These are phyloP conservation scores for Polysphondylium violaceum DNA, from an alignment of 78 protist genomes.

Conservation along the genomic window DNA sequence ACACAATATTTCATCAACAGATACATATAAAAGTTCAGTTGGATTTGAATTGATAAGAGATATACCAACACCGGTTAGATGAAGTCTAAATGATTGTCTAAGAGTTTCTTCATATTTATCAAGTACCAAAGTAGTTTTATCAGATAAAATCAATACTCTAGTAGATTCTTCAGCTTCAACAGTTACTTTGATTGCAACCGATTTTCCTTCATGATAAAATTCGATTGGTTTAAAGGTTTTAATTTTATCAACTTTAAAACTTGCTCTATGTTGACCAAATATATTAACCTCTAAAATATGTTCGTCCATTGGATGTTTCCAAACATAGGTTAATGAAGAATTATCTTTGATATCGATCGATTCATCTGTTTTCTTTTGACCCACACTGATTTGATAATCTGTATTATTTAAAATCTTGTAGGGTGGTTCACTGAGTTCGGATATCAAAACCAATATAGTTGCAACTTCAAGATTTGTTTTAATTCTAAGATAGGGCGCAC, in stretches of 20 bases:
- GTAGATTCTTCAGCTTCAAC: slow-evolving; percentile 79
- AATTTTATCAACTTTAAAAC: slow-evolving; percentile 48
- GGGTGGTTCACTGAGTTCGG: slow-evolving; percentile 48
- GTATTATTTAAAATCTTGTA: slow-evolving; percentile 40
- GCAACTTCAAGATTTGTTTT: slow-evolving; percentile 55
- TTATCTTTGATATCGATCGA: neutral
- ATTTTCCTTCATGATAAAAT: neutral
- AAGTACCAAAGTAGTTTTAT: neutral
- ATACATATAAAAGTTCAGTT: slow-evolving; percentile 61
- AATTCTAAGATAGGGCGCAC: slow-evolving; percentile 16
- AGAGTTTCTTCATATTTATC: slow-evolving; percentile 18
- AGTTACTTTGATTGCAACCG: slow-evolving; percentile 1
- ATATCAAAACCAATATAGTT: slow-evolving; percentile 9
- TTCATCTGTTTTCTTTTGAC: slow-evolving; percentile 27
- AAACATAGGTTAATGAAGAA: neutral
- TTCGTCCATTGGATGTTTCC: slow-evolving; percentile 58
- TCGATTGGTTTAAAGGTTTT: slow-evolving; percentile 59
- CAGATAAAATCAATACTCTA: slow-evolving; percentile 32
- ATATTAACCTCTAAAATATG: slow-evolving; percentile 33
- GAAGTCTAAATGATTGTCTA: slow-evolving; percentile 45
- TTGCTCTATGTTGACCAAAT: neutral
- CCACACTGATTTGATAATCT: slow-evolving; percentile 23
- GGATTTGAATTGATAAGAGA: slow-evolving; percentile 71
- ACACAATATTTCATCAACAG: slow-evolving; percentile 16
- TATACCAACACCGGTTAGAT: slow-evolving; percentile 62